Conservation (phyloP, 257 asterid species). For the Nicotiana otophora region DNA sequence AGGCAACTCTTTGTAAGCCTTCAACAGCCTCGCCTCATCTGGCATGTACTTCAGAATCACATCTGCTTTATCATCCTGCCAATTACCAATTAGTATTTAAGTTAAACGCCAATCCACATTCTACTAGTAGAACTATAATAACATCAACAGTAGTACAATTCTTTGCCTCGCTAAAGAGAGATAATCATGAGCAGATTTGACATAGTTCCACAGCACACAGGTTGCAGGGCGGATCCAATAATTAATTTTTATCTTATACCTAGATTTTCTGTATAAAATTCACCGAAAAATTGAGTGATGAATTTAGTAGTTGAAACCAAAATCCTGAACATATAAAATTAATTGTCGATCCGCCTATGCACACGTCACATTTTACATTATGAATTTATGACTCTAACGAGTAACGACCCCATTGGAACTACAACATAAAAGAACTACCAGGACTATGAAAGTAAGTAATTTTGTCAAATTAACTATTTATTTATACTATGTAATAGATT, state of each 20-base stretch:
- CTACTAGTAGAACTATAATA: not conserved
- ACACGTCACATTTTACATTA: not conserved
- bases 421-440: not conserved
- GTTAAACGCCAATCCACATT: not conserved
- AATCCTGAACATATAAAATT: too few species aligned
- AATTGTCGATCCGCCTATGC: too few species aligned
- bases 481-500: too few species aligned
- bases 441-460: not conserved
- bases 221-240: too few species aligned
- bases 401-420: not conserved
- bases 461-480: not conserved
- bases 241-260: too few species aligned
- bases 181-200: too few species aligned
- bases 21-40: constrained; percentile 82
- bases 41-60: constrained; percentile 86
- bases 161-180: too few species aligned
- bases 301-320: too few species aligned
- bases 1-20: constrained; percentile 90
- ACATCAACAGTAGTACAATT: too few species aligned
- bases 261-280: too few species aligned
- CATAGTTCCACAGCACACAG: too few species aligned
- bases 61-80: constrained; percentile 91
- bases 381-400: not conserved
- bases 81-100: not conserved
- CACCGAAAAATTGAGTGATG: too few species aligned